Conservation (phyloP, 352 stramenopile genomes). For the Phytophthora palmivora region DNA sequence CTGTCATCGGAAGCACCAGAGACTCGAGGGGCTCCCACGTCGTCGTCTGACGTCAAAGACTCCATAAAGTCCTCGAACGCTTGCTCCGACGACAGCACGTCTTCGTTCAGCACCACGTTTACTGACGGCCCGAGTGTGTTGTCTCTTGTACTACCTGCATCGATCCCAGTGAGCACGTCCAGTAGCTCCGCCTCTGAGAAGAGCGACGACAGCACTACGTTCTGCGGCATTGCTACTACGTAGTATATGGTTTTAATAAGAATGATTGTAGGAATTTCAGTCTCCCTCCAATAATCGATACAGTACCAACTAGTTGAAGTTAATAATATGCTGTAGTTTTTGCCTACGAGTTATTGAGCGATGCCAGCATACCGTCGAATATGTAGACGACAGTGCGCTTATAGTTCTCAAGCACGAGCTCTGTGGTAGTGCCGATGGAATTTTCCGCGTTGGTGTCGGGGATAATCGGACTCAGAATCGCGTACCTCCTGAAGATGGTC, state of each 20-base stretch:
- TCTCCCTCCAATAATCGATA: slow-evolving; percentile 6
- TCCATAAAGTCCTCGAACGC: slow-evolving; percentile 40
- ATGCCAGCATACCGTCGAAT: slow-evolving; percentile 35
- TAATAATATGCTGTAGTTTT: too few relatives aligned
- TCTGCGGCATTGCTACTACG: slow-evolving; percentile 1
- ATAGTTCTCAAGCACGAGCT: slow-evolving; percentile 44
- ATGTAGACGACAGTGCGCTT: slow-evolving; percentile 42
- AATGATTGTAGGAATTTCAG: slow-evolving; percentile 20
- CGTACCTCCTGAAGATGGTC: slow-evolving; percentile 48
- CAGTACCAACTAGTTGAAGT: slow-evolving; percentile 12
- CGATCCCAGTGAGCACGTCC: slow-evolving; percentile 48
- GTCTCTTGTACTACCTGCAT: slow-evolving; percentile 9
- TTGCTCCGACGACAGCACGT: slow-evolving; percentile 30
- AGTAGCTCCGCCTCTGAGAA: slow-evolving; percentile 64
- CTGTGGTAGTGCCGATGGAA: slow-evolving; percentile 46
- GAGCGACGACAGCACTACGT: slow-evolving; percentile 4
- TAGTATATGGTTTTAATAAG: background rate
- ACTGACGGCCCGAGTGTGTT: slow-evolving; percentile 1
- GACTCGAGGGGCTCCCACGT: background rate
- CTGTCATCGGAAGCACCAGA: slow-evolving; percentile 5
- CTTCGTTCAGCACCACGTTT: slow-evolving; percentile 22
- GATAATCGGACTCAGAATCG: slow-evolving; percentile 45
- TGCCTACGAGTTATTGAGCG: slow-evolving; percentile 5
- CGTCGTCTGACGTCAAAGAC: slow-evolving; percentile 31
- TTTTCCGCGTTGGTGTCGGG: slow-evolving; percentile 33